Evolutionary conservation across 2,329 filamentous ascomycete species (phyloP).

Genomic region (Ceratocystiopsis minuta): DNA sequence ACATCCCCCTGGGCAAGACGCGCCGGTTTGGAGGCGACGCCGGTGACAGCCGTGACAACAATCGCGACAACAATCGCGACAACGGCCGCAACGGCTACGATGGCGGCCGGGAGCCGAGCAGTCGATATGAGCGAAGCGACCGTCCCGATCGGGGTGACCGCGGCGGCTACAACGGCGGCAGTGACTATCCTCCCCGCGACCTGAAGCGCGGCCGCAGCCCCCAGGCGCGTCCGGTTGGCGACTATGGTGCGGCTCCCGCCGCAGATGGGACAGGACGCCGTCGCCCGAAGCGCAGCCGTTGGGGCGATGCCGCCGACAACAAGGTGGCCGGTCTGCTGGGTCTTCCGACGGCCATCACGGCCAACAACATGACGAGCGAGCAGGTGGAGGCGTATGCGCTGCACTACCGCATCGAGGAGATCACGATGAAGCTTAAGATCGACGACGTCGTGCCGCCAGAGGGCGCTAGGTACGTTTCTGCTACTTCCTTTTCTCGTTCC

Average conservation of each 20-base stretch:
- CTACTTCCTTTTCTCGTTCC: background rate
- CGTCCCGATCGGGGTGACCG: slow-evolving; percentile 18
- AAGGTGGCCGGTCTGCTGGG: slow-evolving; percentile 98
- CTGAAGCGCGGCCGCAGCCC: slow-evolving; percentile 87
- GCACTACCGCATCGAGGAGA: slow-evolving; percentile 94
- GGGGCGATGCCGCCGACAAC: slow-evolving; percentile 94
- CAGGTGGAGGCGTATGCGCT: slow-evolving; percentile 95
- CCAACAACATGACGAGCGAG: slow-evolving; percentile 95
- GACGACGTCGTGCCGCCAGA: slow-evolving; percentile 97
- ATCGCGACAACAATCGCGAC: slow-evolving; percentile 25
- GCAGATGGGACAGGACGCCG: too few species aligned
- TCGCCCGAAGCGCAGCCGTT: slow-evolving; percentile 96
- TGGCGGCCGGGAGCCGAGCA: too few species aligned
- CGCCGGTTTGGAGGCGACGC: slow-evolving; percentile 55
- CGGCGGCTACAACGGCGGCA: slow-evolving; percentile 1
- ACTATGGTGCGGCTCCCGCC: background rate
- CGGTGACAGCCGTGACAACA: slow-evolving; percentile 7
- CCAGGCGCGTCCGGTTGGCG: slow-evolving; percentile 60
- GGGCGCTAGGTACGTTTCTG: slow-evolving; percentile 61
- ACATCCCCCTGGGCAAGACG: slow-evolving; percentile 77
- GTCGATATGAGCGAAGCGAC: slow-evolving; percentile 1
- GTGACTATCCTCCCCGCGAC: slow-evolving; percentile 24
- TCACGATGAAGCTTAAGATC: slow-evolving; percentile 96
- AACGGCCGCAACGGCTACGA: slow-evolving; percentile 1
- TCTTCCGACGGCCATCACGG: slow-evolving; percentile 84